Conservation (phyloP, 2,329 filamentous ascomycete genomes). For the Fonsecaea erecta region DNA sequence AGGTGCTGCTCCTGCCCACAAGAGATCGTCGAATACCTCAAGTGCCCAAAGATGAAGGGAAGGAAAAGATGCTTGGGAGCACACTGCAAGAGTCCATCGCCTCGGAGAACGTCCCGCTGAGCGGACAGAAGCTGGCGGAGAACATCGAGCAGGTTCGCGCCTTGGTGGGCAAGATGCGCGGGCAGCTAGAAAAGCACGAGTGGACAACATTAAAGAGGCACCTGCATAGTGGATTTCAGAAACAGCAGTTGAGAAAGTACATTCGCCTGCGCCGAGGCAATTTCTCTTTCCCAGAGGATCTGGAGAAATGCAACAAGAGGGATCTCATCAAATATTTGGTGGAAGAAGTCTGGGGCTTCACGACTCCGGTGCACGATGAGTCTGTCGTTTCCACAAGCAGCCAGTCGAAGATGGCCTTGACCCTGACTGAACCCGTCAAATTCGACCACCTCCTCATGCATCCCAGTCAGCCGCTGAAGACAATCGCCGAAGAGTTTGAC, state of each 20-base stretch:
- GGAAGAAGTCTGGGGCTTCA: conserved; percentile 30
- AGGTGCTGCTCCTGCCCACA: conserved; percentile 45
- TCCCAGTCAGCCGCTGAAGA: conserved; percentile 22
- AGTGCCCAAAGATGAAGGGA: conserved; percentile 17
- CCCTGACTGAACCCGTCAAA: conserved; percentile 17
- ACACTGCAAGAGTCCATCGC: conserved; percentile 31
- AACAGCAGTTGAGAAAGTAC: conserved; percentile 24
- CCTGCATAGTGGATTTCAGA: conserved; percentile 20
- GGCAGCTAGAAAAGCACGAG: conserved; percentile 25
- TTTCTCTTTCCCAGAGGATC: not conserved
- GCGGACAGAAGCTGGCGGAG: conserved; percentile 21
- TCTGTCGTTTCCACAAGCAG: not conserved
- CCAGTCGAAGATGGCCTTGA: conserved; percentile 6
- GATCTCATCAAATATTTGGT: conserved; percentile 23
- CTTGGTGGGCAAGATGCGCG: conserved; percentile 24
- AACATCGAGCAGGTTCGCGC: conserved; percentile 32
- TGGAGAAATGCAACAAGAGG: conserved; percentile 10
- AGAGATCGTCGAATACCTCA: conserved; percentile 33
- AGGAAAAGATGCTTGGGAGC: conserved; percentile 1
- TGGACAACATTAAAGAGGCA: conserved; percentile 21
- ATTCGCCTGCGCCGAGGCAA: conserved; percentile 11
- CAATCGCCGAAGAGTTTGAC: conserved; percentile 22
- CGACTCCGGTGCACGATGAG: conserved; percentile 10
- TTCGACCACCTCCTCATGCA: conserved; percentile 23
- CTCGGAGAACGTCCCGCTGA: conserved; percentile 30